These are phyloP conservation scores for Alternaria solani DNA, from an alignment of 2,329 filamentous ascomycete genomes.

Conservation along the genomic window DNA sequence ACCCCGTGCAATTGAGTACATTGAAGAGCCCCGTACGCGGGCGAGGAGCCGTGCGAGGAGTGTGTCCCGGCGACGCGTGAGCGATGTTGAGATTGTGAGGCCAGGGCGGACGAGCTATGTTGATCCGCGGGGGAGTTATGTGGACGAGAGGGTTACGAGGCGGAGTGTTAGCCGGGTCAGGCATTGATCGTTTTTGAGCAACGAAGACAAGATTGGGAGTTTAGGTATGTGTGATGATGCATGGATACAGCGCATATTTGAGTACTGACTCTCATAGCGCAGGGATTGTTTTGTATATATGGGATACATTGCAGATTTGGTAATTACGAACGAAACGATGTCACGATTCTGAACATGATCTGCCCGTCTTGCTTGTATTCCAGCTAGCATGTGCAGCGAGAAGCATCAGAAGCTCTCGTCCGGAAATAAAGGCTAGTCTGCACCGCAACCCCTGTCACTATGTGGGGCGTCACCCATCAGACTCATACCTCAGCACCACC, in stretches of 20 bases:
- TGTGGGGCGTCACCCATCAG: neutral
- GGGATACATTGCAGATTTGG: neutral
- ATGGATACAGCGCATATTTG: neutral
- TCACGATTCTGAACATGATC: neutral
- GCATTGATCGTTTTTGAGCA: conserved; percentile 2
- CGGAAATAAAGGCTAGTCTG: neutral
- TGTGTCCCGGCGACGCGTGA: conserved; percentile 35
- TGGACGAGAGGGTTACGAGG: conserved; percentile 37
- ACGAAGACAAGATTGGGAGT: neutral
- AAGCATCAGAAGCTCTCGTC: neutral
- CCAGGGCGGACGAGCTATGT: conserved; percentile 37
- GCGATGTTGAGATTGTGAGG: conserved; percentile 35
- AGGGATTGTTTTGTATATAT: neutral
- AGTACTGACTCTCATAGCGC: neutral
- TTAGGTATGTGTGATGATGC: neutral
- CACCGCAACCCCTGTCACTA: neutral
- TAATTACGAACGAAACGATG: neutral
- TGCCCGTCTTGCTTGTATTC: neutral
- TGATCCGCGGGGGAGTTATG: conserved; percentile 33
- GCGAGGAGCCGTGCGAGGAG: conserved; percentile 39
- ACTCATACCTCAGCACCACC: conserved; percentile 1
- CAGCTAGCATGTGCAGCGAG: neutral
- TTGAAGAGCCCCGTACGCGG: conserved; percentile 35
- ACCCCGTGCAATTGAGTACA: conserved; percentile 38
- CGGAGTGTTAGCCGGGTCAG: conserved; percentile 43